phyloP scores from a whole-genome alignment of 495 filamentous ascomycete species.

The Darksidea phi region DNA sequence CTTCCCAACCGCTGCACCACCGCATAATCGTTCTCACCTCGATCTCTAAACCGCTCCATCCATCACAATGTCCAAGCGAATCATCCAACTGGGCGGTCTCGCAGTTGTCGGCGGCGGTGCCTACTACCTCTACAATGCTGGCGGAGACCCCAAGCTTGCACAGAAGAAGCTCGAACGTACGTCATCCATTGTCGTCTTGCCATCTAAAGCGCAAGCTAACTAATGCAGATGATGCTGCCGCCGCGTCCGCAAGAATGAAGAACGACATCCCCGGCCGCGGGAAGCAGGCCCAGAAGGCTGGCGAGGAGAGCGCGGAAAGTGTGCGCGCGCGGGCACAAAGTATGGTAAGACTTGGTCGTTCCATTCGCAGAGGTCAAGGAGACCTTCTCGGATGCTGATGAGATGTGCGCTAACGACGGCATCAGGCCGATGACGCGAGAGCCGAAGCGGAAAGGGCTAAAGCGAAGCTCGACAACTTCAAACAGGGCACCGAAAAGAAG shows the following conservation, averaged over 20 bases:
- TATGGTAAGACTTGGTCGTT: slow-evolving; percentile 45
- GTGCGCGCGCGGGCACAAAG: slow-evolving; percentile 41
- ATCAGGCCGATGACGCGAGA: slow-evolving; percentile 62
- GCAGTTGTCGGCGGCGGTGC: slow-evolving; percentile 66
- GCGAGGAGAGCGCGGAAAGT: slow-evolving; percentile 54
- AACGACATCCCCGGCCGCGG: slow-evolving; percentile 55
- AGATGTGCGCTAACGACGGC: background rate
- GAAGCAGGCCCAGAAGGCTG: slow-evolving; percentile 54
- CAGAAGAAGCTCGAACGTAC: slow-evolving; percentile 80
- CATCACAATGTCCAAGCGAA: slow-evolving; percentile 31
- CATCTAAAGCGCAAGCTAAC: slow-evolving; percentile 25
- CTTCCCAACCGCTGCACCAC: slow-evolving; percentile 19
- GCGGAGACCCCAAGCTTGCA: slow-evolving; percentile 77
- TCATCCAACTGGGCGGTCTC: slow-evolving; percentile 46
- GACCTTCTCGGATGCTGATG: background rate
- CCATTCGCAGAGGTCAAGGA: background rate
- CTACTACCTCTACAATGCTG: slow-evolving; percentile 90
- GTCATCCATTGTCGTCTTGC: background rate
- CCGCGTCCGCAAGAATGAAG: slow-evolving; percentile 64
- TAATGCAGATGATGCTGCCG: slow-evolving; percentile 59
- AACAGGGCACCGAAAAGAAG: slow-evolving; percentile 62
- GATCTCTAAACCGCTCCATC: background rate
- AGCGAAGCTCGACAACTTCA: slow-evolving; percentile 57
- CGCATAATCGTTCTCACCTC: slow-evolving; percentile 37
- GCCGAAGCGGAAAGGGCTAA: slow-evolving; percentile 52